Base-by-base conservation (phyloP, 176 grass and related monocot genomes). In the Oryza australiensis region DNA sequence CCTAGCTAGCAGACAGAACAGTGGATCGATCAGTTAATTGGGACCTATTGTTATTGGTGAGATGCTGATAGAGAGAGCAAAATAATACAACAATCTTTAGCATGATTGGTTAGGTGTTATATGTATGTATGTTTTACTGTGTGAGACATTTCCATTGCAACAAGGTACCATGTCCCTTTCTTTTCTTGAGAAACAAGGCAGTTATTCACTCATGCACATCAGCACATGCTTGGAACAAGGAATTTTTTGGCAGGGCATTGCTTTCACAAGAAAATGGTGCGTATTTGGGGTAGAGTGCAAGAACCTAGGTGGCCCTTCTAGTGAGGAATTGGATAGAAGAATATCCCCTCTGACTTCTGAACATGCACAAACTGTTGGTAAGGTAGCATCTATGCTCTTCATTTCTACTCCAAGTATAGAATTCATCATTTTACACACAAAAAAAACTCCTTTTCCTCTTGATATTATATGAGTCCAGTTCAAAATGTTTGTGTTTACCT, bases 161-260 rank as follows among this genome's bases (percentile, higher is more conserved):
- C 2, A 57, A 72, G 64, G 29, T 64, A 0, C 12, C 69, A 59
- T 41, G 40, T 63, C 68, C 32, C 15, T 30, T 38, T 42, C 43
- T 33, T 88, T 88, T 42, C 74, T 83, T 78, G 59, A 78, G 20
- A 88, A 34, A 57, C 7, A 83, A 57, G 66, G 24, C 45, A 81
- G 5, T 34, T 68, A 20, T 37, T 27, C 35, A 18, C 6, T 35
- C 51, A 7, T 64, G 26, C 73, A 53, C 49, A 32, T 53, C 16
- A 16, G 48, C 51, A 55, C 51, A 12, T 45, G 62, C 14, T 27
- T 18, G 57, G n/a, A 20, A 26, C 57, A 49, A 64, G 9, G 70
- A 53, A 75, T 82, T 26, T 74, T 18, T 5, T 27, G 24, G 13
- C 62, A 49, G 11, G 0, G 5, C 20, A 55, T 68, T 68, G 63